Evolutionary conservation across 768 basidiomycete species (phyloP).

Genomic region (Phylloporus rhodoxanthus): DNA sequence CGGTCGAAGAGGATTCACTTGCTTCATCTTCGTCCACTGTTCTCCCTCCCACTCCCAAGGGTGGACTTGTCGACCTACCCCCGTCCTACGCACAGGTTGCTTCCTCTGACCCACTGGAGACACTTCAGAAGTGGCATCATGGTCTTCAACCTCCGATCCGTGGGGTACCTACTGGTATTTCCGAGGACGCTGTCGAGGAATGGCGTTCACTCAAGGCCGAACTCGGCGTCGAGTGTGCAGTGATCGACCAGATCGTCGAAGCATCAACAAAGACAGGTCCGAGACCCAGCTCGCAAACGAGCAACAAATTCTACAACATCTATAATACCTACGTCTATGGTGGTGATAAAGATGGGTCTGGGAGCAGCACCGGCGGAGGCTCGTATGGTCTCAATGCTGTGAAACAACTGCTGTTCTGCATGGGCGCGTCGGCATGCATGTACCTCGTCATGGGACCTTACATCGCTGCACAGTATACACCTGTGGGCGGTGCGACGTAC

Average conservation of each 20-base stretch:
- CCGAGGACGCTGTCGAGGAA: constrained; percentile 63
- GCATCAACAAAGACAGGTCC: constrained; percentile 32
- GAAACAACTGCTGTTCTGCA: constrained; percentile 50
- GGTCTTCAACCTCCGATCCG: constrained; percentile 46
- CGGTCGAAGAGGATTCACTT: constrained; percentile 46
- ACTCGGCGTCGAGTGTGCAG: constrained; percentile 68
- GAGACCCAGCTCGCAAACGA: constrained; percentile 34
- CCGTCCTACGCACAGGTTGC: constrained; percentile 67
- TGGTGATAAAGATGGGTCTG: constrained; percentile 34
- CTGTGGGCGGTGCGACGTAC: constrained; percentile 61
- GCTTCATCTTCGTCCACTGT: constrained; percentile 73
- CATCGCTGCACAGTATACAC: constrained; percentile 48
- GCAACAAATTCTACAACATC: constrained; percentile 74
- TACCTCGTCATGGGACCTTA: constrained; percentile 58
- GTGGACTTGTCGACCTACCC: constrained; percentile 51
- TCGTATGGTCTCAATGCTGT: constrained; percentile 33
- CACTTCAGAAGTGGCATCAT: constrained; percentile 66
- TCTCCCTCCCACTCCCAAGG: constrained; percentile 63
- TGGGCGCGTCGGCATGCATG: constrained; percentile 58
- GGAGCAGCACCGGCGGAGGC: constrained; percentile 12
- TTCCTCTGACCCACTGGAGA: constrained; percentile 46
- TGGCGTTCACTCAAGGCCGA: constrained; percentile 79
- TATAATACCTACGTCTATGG: constrained; percentile 69
- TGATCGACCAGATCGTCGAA: constrained; percentile 66
- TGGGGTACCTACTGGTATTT: constrained; percentile 46